Percentiles rank a stretch among this genome's conserved stretches.
Evolutionary conservation across 805 yeast species (phyloP).

Genomic region (Candida sonorensis): DNA sequence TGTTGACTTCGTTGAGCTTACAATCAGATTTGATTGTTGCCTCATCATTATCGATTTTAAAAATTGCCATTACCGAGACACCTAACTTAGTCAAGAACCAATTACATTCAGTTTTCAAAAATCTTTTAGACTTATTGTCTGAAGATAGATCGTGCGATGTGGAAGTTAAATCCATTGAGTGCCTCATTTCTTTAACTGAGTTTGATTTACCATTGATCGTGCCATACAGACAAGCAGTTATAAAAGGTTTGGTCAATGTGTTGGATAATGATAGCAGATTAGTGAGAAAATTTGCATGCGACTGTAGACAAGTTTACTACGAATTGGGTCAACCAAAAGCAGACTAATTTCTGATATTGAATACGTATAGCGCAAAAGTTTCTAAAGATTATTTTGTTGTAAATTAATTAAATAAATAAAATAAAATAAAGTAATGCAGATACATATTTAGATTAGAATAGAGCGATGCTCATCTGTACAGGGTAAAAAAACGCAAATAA

Average conservation of each 20-base stretch:
- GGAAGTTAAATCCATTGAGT: constrained; percentile 48
- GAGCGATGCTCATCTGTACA: too few relatives aligned
- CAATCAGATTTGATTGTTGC: constrained; percentile 15
- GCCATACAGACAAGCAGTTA: constrained; percentile 44
- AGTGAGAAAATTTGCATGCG: constrained; percentile 71
- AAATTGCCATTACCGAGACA: constrained; percentile 42
- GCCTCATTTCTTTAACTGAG: constrained; percentile 45
- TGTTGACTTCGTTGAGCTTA: constrained; percentile 50
- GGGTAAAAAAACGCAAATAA: too few relatives aligned
- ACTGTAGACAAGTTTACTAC: constrained; percentile 70
- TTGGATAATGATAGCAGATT: constrained; percentile 70
- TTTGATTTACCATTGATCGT: constrained; percentile 36
- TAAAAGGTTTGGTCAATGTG: constrained; percentile 39
- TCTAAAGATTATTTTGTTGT: too few relatives aligned
- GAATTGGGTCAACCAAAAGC: constrained; percentile 35
- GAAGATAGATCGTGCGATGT: constrained; percentile 32
- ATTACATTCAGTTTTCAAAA: constrained; percentile 50
- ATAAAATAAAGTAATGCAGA: too few relatives aligned
- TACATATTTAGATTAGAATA: too few relatives aligned
- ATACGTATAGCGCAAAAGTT: too few relatives aligned
- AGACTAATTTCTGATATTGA: too few relatives aligned
- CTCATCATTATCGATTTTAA: constrained; percentile 20
- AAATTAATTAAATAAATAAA: too few relatives aligned
- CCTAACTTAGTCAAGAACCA: constrained; percentile 46
- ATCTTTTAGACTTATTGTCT: constrained; percentile 35